Evolutionary conservation across 1,284 basidiomycete species (phyloP).

Genomic region (Fomes fomentarius): DNA sequence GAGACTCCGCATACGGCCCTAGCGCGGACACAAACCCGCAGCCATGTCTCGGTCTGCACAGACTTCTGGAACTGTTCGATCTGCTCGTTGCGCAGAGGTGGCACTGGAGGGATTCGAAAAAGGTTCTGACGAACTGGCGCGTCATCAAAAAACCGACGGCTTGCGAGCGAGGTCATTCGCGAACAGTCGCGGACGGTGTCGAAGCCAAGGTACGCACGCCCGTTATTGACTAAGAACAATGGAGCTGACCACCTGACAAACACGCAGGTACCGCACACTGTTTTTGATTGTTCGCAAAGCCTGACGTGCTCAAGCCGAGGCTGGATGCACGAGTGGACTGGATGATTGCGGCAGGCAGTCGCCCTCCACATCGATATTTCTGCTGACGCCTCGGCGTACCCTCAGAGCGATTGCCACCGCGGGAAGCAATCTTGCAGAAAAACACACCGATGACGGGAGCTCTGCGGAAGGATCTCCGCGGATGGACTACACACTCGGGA

Average conservation of each 20-base stretch:
- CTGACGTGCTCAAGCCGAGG: conserved; percentile 63
- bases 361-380: not conserved
- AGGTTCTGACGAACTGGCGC: conserved; percentile 81
- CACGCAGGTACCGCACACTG: conserved; percentile 83
- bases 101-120: conserved; percentile 96
- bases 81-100: conserved; percentile 79
- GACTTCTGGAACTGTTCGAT: conserved; percentile 75
- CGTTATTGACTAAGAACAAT: not conserved
- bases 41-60: conserved; percentile 64
- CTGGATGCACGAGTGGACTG: conserved; percentile 84
- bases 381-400: conserved; percentile 23
- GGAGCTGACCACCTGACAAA: too few relatives aligned
- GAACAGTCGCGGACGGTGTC: conserved; percentile 57
- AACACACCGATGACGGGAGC: not conserved
- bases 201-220: conserved; percentile 49
- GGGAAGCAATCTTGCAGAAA: not conserved
- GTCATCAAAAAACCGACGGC: conserved; percentile 77
- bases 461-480: conserved; percentile 8
- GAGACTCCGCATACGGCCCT: conserved; percentile 55
- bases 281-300: conserved; percentile 92
- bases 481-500: conserved; percentile 75
- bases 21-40: conserved; percentile 55
- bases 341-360: conserved; percentile 77
- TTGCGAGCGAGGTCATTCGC: conserved; percentile 70
- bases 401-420: conserved; percentile 44